A percentile compares a stretch with the other conserved stretches of the same genome.
Evolutionary conservation across 2,329 filamentous ascomycete genomes (phyloP).

Genomic region (Cadophora gregata): DNA sequence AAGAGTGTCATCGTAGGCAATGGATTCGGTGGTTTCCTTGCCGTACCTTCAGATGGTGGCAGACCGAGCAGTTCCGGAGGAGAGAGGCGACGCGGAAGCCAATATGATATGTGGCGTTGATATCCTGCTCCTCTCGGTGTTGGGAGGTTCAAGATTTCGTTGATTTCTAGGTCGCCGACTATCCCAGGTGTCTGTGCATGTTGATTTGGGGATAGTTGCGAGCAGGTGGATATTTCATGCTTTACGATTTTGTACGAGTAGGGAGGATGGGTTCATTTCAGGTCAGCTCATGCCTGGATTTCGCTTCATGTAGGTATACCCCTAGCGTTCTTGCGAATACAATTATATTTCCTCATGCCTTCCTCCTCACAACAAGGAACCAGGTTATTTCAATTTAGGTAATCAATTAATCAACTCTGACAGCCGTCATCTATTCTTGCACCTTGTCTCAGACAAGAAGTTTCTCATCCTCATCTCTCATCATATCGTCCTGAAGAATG

Average conservation of each 20-base stretch:
- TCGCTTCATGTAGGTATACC: constrained; percentile 20
- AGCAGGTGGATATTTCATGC: not conserved
- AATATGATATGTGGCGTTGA: constrained; percentile 42
- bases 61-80: constrained; percentile 41
- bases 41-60: constrained; percentile 59
- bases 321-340: constrained; percentile 8
- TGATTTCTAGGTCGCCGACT: not conserved
- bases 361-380: not conserved
- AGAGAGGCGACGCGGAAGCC: constrained; percentile 36
- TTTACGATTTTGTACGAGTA: constrained; percentile 15
- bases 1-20: constrained; percentile 70
- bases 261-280: not conserved
- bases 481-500: too few species aligned
- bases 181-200: not conserved
- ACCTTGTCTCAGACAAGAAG: too few species aligned
- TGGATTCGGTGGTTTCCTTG: constrained; percentile 69
- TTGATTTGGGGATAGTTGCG: not conserved
- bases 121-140: not conserved
- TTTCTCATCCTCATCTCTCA: too few species aligned
- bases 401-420: too few species aligned
- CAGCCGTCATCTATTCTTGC: too few species aligned
- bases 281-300: not conserved
- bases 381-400: too few species aligned
- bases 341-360: not conserved
- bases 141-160: not conserved